These are phyloP conservation scores for Tylopilus plumbeoviolaceoides DNA, from an alignment of 768 basidiomycete genomes.

Conservation along the genomic window DNA sequence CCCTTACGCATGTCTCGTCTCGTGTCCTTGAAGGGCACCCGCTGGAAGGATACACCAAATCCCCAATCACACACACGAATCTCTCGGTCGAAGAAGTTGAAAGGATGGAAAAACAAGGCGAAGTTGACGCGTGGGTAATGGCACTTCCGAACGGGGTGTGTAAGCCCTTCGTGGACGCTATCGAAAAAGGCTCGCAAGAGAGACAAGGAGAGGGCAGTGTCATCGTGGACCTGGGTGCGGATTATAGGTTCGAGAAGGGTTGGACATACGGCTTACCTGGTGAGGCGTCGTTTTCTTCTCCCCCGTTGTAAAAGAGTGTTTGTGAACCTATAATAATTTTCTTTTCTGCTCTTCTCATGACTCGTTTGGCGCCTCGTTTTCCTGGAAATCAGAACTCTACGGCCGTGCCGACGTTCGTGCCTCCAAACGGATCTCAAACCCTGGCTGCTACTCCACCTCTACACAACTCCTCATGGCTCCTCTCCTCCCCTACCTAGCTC, in stretches of 20 bases:
- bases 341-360: conserved; percentile 28
- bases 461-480: conserved; percentile 91
- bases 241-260: conserved; percentile 89
- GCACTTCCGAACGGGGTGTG: conserved; percentile 97
- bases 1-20: conserved; percentile 94
- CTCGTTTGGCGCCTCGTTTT: not conserved
- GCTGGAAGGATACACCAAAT: conserved; percentile 79
- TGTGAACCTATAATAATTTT: conserved; percentile 35
- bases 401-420: conserved; percentile 61
- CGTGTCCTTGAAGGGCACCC: conserved; percentile 85
- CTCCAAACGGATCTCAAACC: conserved; percentile 90
- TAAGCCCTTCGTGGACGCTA: conserved; percentile 94
- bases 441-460: conserved; percentile 96
- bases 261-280: conserved; percentile 99
- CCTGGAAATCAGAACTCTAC: conserved; percentile 68
- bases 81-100: conserved; percentile 76
- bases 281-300: conserved; percentile 52
- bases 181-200: conserved; percentile 69
- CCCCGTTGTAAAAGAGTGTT: conserved; percentile 29
- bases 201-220: conserved; percentile 55
- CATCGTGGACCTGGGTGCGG: conserved; percentile 89
- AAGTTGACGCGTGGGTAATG: conserved; percentile 98
- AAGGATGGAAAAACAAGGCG: conserved; percentile 81
- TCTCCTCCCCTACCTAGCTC: conserved; percentile 65
- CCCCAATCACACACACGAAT: conserved; percentile 71